Evolutionary conservation across 305 asterid genomes (phyloP).

Genomic region (Fraxinus floribunda): DNA sequence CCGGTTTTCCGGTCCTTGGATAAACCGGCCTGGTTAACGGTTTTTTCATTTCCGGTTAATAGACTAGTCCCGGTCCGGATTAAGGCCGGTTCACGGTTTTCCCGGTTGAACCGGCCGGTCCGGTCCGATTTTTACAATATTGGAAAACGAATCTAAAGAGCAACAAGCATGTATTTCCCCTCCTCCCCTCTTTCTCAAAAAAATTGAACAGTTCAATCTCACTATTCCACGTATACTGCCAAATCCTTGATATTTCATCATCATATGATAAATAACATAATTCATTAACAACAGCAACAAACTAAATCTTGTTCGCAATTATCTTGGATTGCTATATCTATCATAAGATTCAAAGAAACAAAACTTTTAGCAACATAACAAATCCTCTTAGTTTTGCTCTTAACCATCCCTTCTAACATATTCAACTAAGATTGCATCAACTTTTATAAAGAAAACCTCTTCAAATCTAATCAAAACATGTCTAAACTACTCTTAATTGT

Average conservation of each 20-base stretch:
- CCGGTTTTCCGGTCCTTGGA: no score
- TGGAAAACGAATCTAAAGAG: neutral
- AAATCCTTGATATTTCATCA: no score
- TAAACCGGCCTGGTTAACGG: no score
- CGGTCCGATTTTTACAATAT: no score
- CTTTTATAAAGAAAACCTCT: neutral
- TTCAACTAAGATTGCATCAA: neutral
- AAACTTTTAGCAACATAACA: neutral
- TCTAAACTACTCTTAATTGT: neutral
- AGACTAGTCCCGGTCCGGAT: no score
- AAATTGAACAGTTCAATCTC: no score
- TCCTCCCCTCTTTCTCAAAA: no score
- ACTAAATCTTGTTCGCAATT: neutral
- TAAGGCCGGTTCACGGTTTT: no score
- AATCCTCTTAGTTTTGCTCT: neutral
- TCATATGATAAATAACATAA: no score
- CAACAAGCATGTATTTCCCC: neutral
- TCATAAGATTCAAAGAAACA: neutral
- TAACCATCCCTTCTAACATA: neutral
- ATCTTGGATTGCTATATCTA: neutral
- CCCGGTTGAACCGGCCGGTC: no score
- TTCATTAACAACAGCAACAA: neutral
- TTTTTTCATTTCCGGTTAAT: no score
- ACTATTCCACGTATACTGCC: no score
- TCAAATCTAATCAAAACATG: neutral